Base-by-base conservation (phyloP, 225 moss, liverwort and hornwort genomes). In the Rhytidiadelphus loreus region DNA sequence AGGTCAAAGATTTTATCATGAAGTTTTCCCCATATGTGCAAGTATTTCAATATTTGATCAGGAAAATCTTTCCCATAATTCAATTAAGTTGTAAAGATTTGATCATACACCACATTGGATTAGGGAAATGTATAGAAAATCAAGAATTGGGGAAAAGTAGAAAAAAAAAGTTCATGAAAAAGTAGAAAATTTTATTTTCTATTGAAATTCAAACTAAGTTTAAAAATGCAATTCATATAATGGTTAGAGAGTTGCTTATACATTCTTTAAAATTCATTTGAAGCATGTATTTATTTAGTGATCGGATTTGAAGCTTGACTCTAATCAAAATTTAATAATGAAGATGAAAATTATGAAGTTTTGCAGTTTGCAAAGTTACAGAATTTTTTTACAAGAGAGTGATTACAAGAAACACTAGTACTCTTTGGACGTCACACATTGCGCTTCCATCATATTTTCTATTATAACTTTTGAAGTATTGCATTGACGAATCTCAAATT, bases 401-500 rank as follows among this genome's bases (percentile, higher is more conserved):
- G 39, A 23, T 23, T 69, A 23, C 4, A 39, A 24, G 7, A 23
- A 39, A 69, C 4, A 7, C 1, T 23, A 0, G 23, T 39, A 13
- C 23, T 24, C 8, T 13, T 69, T 39, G 2, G 13, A 23, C 7
- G 1, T 23, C 7, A 68, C 2, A 22, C 0, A 0, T 37, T 66
- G 4, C 4, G 0, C 6, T 68, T 20, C 7, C 1, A 2, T 37
- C 4, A 37, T 37, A 12, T 66, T 12, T 37, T 66, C 7, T 37
- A 12, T 4, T 20, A 66, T 37, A 21, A 37, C 37, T 37, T 66
- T 37, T 37, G 21, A 66, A 21, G 11, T 35, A 65, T 65, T 9
- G 10, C 11, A 1, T 1, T 5, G 0, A 37, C 21, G 2, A 1
- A 66, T 37, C 11, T 20, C 21, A 11, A 21, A 37, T n/a, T 37